phyloP scores from a whole-genome alignment of 108 stramenopile species.

The Pinguiococcus pyrenoidosus region DNA sequence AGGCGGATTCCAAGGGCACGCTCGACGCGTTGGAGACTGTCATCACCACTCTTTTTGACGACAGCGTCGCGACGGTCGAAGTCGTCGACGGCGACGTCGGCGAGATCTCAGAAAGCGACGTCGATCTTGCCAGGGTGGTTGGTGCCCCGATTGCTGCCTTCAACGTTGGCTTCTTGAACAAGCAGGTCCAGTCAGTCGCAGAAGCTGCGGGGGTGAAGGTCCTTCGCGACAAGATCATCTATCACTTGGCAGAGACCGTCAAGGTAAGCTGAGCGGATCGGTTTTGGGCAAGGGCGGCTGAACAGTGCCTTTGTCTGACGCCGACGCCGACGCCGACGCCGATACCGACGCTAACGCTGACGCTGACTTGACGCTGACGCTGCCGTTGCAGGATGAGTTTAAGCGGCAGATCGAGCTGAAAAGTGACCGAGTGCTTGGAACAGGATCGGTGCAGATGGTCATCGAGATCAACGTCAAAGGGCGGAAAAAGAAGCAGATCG shows the following conservation, averaged over 20 bases:
- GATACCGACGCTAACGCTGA: too few species aligned
- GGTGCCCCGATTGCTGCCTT: constrained; percentile 9
- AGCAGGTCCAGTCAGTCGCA: not conserved
- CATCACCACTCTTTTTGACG: constrained; percentile 53
- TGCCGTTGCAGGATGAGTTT: too few species aligned
- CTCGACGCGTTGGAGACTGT: constrained; percentile 72
- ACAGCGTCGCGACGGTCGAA: constrained; percentile 65
- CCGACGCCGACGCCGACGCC: too few species aligned
- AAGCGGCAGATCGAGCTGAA: constrained; percentile 3
- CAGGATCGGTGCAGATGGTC: not conserved
- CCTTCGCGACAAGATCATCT: constrained; percentile 1
- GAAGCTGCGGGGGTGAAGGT: not conserved
- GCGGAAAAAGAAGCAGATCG: constrained; percentile 56
- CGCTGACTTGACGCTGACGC: too few species aligned
- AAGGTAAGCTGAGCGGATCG: not conserved
- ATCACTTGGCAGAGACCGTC: constrained; percentile 6
- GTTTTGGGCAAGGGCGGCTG: constrained; percentile 5
- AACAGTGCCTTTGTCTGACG: too few species aligned
- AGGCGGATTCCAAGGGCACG: constrained; percentile 77
- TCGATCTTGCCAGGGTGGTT: constrained; percentile 64
- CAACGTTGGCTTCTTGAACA: not conserved
- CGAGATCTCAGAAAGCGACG: constrained; percentile 72
- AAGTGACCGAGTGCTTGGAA: not conserved
- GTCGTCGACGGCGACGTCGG: constrained; percentile 72
- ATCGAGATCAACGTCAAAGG: not conserved